Conservation (phyloP, 371 early-diverging fungal species). For the Nematocida homosporus region DNA sequence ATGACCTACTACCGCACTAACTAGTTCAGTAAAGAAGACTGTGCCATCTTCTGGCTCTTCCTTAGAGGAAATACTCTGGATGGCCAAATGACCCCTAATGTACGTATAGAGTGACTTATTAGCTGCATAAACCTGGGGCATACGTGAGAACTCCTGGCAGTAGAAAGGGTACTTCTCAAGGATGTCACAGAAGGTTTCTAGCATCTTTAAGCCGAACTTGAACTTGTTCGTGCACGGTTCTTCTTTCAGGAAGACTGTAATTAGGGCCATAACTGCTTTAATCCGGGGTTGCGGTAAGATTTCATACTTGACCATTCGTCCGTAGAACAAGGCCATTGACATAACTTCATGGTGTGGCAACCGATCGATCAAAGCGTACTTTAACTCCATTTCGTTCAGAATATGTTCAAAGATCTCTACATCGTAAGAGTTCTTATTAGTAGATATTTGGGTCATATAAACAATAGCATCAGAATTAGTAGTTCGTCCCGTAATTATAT, state of each 20-base stretch:
- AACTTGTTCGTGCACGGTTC: conserved; percentile 42
- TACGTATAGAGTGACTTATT: conserved; percentile 52
- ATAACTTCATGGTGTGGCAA: conserved; percentile 36
- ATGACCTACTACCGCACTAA: conserved; percentile 1
- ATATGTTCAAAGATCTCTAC: conserved; percentile 44
- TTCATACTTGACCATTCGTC: conserved; percentile 50
- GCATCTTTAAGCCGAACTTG: conserved; percentile 41
- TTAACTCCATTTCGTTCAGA: conserved; percentile 47
- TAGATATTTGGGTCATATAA: conserved; percentile 52
- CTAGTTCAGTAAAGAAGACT: neutral
- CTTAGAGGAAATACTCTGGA: conserved; percentile 35
- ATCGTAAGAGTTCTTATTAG: conserved; percentile 56
- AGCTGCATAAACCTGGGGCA: conserved; percentile 53
- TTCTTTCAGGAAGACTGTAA: conserved; percentile 18
- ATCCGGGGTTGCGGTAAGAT: conserved; percentile 11
- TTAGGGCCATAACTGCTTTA: conserved; percentile 4
- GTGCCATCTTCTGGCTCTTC: conserved; percentile 45
- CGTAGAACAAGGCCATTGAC: conserved; percentile 46
- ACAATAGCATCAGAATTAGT: conserved; percentile 50
- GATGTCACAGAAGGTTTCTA: conserved; percentile 50
- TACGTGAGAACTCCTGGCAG: conserved; percentile 49
- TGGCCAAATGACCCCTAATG: conserved; percentile 46
- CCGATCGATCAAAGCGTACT: conserved; percentile 39
- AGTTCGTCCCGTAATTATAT: conserved; percentile 42
- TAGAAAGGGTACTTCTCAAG: conserved; percentile 56